Percentiles rank a stretch among this genome's conserved stretches.
phyloP scores from a whole-genome alignment of 352 stramenopile genomes.

The Phytophthora litchii region DNA sequence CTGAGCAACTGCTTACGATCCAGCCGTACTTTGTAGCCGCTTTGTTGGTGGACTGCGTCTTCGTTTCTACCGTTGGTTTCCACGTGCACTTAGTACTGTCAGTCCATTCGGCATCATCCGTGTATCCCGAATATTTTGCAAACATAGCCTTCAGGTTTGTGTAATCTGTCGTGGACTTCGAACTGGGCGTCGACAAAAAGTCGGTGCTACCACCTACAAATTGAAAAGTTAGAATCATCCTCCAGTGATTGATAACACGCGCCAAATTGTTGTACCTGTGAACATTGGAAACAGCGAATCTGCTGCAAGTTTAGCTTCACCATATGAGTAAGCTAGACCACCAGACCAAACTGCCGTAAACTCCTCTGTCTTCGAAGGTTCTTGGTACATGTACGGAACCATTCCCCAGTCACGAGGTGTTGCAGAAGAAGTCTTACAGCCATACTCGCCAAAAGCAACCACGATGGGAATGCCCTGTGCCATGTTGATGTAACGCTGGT shows the following conservation, averaged over 20 bases:
- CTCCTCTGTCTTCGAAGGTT: constrained; percentile 64
- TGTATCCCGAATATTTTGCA: constrained; percentile 61
- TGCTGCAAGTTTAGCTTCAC: constrained; percentile 73
- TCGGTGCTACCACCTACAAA: constrained; percentile 65
- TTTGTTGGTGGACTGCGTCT: constrained; percentile 62
- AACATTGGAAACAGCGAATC: constrained; percentile 86
- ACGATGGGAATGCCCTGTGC: constrained; percentile 83
- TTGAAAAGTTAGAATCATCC: constrained; percentile 11
- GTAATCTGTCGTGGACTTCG: constrained; percentile 67
- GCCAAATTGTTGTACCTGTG: constrained; percentile 44
- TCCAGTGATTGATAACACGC: background rate
- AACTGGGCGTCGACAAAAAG: constrained; percentile 63
- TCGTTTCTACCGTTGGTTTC: constrained; percentile 59
- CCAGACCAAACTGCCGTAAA: constrained; percentile 85
- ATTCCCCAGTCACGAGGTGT: constrained; percentile 72
- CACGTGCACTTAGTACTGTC: constrained; percentile 66
- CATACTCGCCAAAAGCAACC: constrained; percentile 83
- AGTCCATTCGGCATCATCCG: constrained; percentile 64
- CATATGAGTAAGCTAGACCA: constrained; percentile 85
- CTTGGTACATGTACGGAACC: constrained; percentile 80
- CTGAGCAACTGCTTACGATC: constrained; percentile 69
- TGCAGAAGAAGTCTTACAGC: constrained; percentile 62
- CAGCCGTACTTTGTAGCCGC: constrained; percentile 60
- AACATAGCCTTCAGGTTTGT: constrained; percentile 78
- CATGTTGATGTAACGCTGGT: constrained; percentile 74